A percentile compares a stretch with the other conserved stretches of the same genome.
Evolutionary conservation across 352 stramenopile species (phyloP).

Genomic region (Blastocystis sp.): DNA sequence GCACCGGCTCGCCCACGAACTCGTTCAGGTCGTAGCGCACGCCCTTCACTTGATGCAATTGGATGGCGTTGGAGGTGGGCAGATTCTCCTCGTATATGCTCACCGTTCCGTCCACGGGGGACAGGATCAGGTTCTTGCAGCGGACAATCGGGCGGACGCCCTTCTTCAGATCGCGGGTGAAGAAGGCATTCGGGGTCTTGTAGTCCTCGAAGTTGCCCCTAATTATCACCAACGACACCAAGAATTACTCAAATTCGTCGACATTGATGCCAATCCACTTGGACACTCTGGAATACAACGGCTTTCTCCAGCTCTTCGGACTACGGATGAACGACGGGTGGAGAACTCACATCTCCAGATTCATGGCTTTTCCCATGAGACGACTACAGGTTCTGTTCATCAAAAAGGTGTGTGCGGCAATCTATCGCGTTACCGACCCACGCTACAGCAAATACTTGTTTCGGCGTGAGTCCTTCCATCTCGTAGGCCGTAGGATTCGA

Average conservation of each 20-base stretch:
- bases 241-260: constrained; percentile 48
- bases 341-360: constrained; percentile 21
- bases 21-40: constrained; percentile 41
- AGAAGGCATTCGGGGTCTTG: constrained; percentile 61
- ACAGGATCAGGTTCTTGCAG: constrained; percentile 13
- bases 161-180: constrained; percentile 39
- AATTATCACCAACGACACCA: neutral
- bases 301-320: constrained; percentile 44
- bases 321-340: constrained; percentile 21
- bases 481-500: constrained; percentile 59
- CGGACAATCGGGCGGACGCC: constrained; percentile 1
- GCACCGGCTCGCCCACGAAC: neutral
- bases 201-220: constrained; percentile 69
- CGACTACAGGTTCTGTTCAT: constrained; percentile 58
- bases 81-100: constrained; percentile 47
- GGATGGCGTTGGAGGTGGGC: neutral
- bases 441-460: constrained; percentile 32
- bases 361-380: constrained; percentile 33
- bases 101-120: constrained; percentile 62
- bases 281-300: constrained; percentile 50
- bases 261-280: constrained; percentile 39
- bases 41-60: constrained; percentile 65
- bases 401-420: constrained; percentile 53
- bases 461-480: constrained; percentile 59
- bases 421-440: neutral